phyloP scores from a whole-genome alignment of 805 yeast genomes.

The Metschnikowia noctiluminum region DNA sequence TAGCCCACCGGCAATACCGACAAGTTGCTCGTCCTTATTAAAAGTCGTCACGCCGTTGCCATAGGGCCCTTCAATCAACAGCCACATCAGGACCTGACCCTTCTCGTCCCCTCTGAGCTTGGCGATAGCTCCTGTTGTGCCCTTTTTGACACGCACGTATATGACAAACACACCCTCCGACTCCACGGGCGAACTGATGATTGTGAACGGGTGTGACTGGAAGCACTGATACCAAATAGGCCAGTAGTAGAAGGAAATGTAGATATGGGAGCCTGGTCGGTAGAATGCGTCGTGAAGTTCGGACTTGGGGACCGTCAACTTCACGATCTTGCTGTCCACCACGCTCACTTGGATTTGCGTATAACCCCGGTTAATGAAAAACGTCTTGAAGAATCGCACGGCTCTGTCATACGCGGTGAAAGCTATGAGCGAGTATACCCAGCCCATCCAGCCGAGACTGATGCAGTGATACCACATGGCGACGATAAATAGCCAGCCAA shows the following conservation, averaged over 20 bases:
- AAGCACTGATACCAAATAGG: constrained; percentile 19
- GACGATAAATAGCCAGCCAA: constrained; percentile 20
- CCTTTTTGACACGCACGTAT: constrained; percentile 17
- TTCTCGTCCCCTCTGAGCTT: constrained; percentile 14
- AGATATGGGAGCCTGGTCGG: constrained; percentile 15
- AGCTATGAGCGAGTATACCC: constrained; percentile 18
- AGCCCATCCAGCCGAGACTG: constrained; percentile 20
- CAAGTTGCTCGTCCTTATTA: constrained; percentile 10
- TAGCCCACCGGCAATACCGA: constrained; percentile 18
- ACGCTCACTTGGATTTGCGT: constrained; percentile 7
- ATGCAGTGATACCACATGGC: constrained; percentile 20
- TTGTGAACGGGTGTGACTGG: constrained; percentile 19
- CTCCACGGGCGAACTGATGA: constrained; percentile 16
- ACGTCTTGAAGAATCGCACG: constrained; percentile 14
- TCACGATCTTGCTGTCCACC: constrained; percentile 13
- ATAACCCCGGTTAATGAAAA: constrained; percentile 16
- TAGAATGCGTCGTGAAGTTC: constrained; percentile 12
- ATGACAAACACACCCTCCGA: constrained; percentile 11
- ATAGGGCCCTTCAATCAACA: constrained; percentile 20
- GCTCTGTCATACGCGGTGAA: constrained; percentile 15
- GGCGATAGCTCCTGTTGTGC: constrained; percentile 12
- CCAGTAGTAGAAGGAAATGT: constrained; percentile 18
- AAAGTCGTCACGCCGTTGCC: constrained; percentile 13
- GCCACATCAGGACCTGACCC: constrained; percentile 15
- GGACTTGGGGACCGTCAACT: constrained; percentile 16